Conservation (phyloP, 1,284 basidiomycete genomes). For the Ustilago lituana region DNA sequence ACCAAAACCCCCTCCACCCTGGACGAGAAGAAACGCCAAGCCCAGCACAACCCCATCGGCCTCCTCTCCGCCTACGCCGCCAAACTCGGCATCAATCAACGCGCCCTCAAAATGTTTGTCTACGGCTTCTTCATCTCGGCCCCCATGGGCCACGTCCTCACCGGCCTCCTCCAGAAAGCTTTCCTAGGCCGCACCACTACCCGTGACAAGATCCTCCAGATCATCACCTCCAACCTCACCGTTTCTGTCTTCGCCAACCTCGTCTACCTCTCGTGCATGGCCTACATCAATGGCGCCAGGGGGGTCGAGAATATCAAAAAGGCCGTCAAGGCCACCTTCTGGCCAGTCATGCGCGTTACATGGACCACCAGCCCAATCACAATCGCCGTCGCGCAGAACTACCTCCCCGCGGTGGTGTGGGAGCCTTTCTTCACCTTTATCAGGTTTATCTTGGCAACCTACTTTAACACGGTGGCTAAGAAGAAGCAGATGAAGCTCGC, state of each 20-base stretch:
- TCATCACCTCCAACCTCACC: slow-evolving; percentile 81
- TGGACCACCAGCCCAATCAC: slow-evolving; percentile 80
- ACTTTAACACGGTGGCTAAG: slow-evolving; percentile 61
- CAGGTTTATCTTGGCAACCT: slow-evolving; percentile 54
- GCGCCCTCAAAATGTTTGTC: slow-evolving; percentile 80
- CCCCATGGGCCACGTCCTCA: slow-evolving; percentile 79
- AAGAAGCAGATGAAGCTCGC: slow-evolving; percentile 62
- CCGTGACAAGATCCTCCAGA: slow-evolving; percentile 74
- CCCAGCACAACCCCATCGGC: slow-evolving; percentile 34
- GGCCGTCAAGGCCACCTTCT: slow-evolving; percentile 80
- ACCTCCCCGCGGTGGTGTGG: slow-evolving; percentile 72
- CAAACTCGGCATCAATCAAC: slow-evolving; percentile 54
- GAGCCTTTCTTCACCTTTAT: slow-evolving; percentile 60
- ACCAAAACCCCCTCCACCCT: slow-evolving; percentile 24
- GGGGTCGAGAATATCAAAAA: slow-evolving; percentile 75
- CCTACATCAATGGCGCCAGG: slow-evolving; percentile 83
- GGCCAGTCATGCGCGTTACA: slow-evolving; percentile 77
- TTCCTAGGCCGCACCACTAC: slow-evolving; percentile 81
- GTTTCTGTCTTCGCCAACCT: slow-evolving; percentile 79
- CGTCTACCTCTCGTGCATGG: slow-evolving; percentile 79
- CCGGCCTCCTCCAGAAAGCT: slow-evolving; percentile 74
- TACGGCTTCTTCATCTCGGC: slow-evolving; percentile 88
- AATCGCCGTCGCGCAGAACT: slow-evolving; percentile 78
- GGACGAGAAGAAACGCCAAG: slow-evolving; percentile 40
- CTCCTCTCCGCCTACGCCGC: slow-evolving; percentile 36